Evolutionary conservation across 495 filamentous ascomycete species (phyloP), one percentile per base, ranked within the genome.

Genomic region (Tuber melanosporum): DNA sequence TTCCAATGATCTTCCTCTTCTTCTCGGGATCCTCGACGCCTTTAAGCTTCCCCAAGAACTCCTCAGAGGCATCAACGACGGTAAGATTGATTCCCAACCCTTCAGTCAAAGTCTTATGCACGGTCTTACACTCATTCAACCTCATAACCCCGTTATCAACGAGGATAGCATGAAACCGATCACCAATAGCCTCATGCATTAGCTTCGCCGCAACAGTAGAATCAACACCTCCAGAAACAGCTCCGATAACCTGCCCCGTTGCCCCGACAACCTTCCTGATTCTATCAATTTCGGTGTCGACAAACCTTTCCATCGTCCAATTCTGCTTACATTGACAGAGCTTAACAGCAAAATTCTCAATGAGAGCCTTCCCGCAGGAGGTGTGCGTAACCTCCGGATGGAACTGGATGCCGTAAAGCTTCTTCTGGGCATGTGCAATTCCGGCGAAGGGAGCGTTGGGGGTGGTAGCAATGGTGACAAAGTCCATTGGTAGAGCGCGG

Each of bases 1-100:
- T 87, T 45, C 94, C 95, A 81, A 99, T 98, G 81, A 98, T 90
- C 86, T 95, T 98, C 43, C 95, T 89, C 88, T 99, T 99, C 85
- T 91, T 88, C 85, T 98, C 95, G 0, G 95, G 95, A 62, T 97
- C 92, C 49, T 87, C 86, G 52, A 95, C 89, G 42, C 93, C 94
- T 84, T 91, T 90, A 14, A 99, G 87, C 22, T 89, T 86, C 14
- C 83, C 85, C 36, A 98, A 84, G 86, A 98, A 98, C 22, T 86
- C 86, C 79, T 94, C 86, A 26, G 89, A 87, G 17, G 91, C 95
- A 81, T 99, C 92, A 8, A 95, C 89, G 70, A 99, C 91, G 0
- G 93, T 97, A 20, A 99, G 86, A 83, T 97, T 93, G 82, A 99
- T 97, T 20, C 93, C 93, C 1, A 99, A 87, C 62, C 94, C 89